Percentiles rank a stretch among this genome's conserved stretches.
Evolutionary conservation across 192 early-diverging fungal genomes (phyloP).

Genomic region (Entomortierella parvispora): DNA sequence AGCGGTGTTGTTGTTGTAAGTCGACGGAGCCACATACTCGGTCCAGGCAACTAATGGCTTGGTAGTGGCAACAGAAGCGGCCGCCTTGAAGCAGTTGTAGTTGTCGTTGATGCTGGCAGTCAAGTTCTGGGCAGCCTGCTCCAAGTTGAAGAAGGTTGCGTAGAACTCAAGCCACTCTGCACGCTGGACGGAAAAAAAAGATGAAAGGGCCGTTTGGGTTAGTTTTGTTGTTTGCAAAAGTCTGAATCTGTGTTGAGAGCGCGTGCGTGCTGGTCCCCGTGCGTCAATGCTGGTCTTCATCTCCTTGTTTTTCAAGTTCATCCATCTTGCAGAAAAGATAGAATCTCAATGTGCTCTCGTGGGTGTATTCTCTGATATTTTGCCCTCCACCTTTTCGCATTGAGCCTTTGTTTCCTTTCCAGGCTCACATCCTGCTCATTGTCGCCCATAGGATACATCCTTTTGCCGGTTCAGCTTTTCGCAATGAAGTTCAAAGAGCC

Average conservation of each 20-base stretch:
- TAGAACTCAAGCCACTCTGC: conserved; percentile 63
- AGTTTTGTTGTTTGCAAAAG: neutral
- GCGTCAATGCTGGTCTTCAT: neutral
- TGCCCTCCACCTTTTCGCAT: neutral
- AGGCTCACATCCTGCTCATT: neutral
- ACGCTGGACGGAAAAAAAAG: conserved; percentile 16
- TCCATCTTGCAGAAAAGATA: neutral
- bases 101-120: conserved; percentile 54
- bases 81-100: conserved; percentile 63
- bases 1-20: conserved; percentile 76
- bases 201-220: neutral
- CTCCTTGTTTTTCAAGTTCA: neutral
- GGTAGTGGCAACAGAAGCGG: conserved; percentile 21
- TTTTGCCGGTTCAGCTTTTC: no score
- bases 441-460: no score
- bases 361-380: no score
- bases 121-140: conserved; percentile 56
- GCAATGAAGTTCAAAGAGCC: no score
- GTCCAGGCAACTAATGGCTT: conserved; percentile 74
- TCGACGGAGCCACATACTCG: conserved; percentile 61
- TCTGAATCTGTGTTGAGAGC: neutral
- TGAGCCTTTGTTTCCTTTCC: neutral
- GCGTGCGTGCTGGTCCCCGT: neutral
- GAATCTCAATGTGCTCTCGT: no score
- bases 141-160: conserved; percentile 66